Percentiles rank a stretch among this genome's conserved stretches.
Evolutionary conservation across 1,284 basidiomycete species (phyloP).

Genomic region (Inonotus hispidus): DNA sequence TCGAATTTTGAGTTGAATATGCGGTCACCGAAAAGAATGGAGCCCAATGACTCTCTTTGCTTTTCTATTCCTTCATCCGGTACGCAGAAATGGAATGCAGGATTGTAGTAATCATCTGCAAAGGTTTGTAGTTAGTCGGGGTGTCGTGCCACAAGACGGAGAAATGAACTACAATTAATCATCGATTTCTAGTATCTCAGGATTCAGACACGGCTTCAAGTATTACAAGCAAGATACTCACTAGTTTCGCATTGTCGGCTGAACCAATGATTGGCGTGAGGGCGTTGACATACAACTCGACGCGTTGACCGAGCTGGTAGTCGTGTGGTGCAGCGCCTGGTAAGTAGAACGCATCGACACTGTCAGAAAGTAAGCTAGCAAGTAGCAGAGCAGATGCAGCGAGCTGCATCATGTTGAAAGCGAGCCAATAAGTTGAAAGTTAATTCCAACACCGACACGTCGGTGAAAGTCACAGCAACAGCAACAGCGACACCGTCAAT

Average conservation of each 20-base stretch:
- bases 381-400: constrained; percentile 16
- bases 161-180: constrained; percentile 59
- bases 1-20: constrained; percentile 91
- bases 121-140: constrained; percentile 6
- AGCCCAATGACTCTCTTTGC: constrained; percentile 86
- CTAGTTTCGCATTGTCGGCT: constrained; percentile 71
- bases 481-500: too few species aligned
- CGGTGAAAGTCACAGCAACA: neutral
- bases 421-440: neutral
- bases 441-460: neutral
- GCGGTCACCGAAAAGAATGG: constrained; percentile 93
- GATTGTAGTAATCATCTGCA: constrained; percentile 85
- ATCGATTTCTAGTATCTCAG: constrained; percentile 61
- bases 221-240: constrained; percentile 33
- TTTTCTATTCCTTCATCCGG: constrained; percentile 74
- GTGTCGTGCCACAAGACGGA: constrained; percentile 22
- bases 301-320: constrained; percentile 63
- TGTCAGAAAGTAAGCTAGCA: constrained; percentile 22
- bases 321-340: constrained; percentile 78
- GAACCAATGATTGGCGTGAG: constrained; percentile 78
- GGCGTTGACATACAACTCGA: constrained; percentile 75
- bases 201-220: constrained; percentile 1
- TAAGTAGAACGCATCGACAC: constrained; percentile 55
- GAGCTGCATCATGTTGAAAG: constrained; percentile 9
- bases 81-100: constrained; percentile 81